A percentile compares a stretch with the other conserved stretches of the same genome.
These are phyloP conservation scores for Edaphochlamys debaryana DNA, from an alignment of 139 green algal genomes.

Conservation along the genomic window DNA sequence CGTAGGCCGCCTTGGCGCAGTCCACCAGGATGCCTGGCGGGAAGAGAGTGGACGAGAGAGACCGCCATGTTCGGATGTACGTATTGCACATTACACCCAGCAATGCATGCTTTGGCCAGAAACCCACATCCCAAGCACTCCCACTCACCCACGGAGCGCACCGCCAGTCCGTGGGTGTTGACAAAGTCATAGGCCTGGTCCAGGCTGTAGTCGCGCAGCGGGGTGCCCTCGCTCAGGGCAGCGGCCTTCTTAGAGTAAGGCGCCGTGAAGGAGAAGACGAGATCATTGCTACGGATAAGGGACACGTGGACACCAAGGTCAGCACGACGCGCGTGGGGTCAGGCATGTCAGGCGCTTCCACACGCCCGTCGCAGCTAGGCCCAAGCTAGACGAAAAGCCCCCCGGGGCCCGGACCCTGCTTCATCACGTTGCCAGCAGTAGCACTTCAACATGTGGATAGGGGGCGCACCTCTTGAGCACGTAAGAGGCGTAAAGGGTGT, in stretches of 20 bases:
- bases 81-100: too few relatives aligned
- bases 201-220: conserved; percentile 65
- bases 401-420: too few relatives aligned
- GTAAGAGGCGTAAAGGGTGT: conserved; percentile 87
- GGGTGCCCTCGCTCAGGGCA: conserved; percentile 13
- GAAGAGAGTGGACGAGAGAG: too few relatives aligned
- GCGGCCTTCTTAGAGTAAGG: conserved; percentile 76
- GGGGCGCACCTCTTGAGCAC: conserved; percentile 80
- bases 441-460: background rate
- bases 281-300: conserved; percentile 81
- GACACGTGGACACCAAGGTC: conserved; percentile 55
- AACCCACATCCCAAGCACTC: too few relatives aligned
- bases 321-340: too few relatives aligned
- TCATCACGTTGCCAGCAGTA: background rate
- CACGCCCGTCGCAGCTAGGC: too few relatives aligned
- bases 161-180: conserved; percentile 88
- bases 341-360: too few relatives aligned
- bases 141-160: conserved; percentile 84
- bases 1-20: conserved; percentile 84
- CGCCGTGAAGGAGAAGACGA: conserved; percentile 95
- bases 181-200: conserved; percentile 82
- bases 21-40: conserved; percentile 81
- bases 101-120: too few relatives aligned
- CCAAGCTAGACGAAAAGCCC: background rate
- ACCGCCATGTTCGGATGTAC: too few relatives aligned